These are phyloP conservation scores for Trichosporon faecale DNA, from an alignment of 1,284 basidiomycete species.

Conservation along the genomic window DNA sequence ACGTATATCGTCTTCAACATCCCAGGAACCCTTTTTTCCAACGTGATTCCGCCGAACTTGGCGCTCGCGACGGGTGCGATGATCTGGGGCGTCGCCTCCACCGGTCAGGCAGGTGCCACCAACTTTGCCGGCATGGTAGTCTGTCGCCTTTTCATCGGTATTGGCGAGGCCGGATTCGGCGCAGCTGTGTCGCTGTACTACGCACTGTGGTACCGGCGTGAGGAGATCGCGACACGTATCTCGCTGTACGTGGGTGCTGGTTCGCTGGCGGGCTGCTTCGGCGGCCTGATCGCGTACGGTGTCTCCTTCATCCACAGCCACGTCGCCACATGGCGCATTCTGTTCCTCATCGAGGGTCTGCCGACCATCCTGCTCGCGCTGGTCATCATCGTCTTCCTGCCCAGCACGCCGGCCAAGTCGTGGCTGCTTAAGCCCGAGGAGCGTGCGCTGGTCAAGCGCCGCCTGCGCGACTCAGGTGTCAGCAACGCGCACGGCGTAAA, in stretches of 20 bases:
- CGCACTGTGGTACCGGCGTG: slow-evolving; percentile 42
- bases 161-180: slow-evolving; percentile 44
- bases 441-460: background rate
- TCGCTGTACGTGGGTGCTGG: slow-evolving; percentile 47
- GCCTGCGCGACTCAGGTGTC: slow-evolving; percentile 15
- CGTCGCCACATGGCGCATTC: slow-evolving; percentile 22
- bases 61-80: slow-evolving; percentile 32
- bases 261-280: slow-evolving; percentile 31
- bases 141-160: slow-evolving; percentile 43
- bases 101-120: slow-evolving; percentile 33
- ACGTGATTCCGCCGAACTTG: slow-evolving; percentile 20
- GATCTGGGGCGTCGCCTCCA: slow-evolving; percentile 40
- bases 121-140: slow-evolving; percentile 37
- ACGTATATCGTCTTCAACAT: slow-evolving; percentile 39
- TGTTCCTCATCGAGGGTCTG: slow-evolving; percentile 21
- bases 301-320: slow-evolving; percentile 22
- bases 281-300: slow-evolving; percentile 30
- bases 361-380: slow-evolving; percentile 60
- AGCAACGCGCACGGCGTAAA: slow-evolving; percentile 14
- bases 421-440: slow-evolving; percentile 37
- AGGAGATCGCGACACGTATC: slow-evolving; percentile 45
- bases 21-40: slow-evolving; percentile 45
- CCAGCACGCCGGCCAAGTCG: slow-evolving; percentile 71
- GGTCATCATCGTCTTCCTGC: slow-evolving; percentile 62
- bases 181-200: slow-evolving; percentile 35